Base-by-base conservation (phyloP, 1,139 yeast species). In the Eremothecium cymbalariae region DNA sequence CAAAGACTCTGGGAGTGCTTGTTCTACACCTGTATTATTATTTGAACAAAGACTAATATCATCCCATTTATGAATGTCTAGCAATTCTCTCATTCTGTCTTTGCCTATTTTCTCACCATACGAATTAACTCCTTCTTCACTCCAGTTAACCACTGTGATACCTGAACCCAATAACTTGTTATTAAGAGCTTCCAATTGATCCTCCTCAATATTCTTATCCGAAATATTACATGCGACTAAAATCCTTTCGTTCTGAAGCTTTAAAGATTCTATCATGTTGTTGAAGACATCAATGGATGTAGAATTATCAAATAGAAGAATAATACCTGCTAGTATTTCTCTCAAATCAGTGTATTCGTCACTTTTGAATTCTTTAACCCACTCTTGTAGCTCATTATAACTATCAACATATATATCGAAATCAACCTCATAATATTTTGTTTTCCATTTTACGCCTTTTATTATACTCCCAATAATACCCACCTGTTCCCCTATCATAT, bases 321-420 rank as follows among this genome's bases (percentile, higher is more conserved):
- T 46, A 2, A 57, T 34, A 1, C 61, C 61, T 8, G 55, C 54
- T 6, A 59, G 15, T 7, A 44, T 57, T 3, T 46, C 50, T 25
- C 59, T 38, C 18, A 54, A 44, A 12, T 48, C 57, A 3, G 40
- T 37, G 28, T 45, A 55, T 13, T 54, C 60, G 2, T 39, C 41
- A 6, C 37, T 23, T 2, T 15, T 11, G 28, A 56, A 45, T 11
- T 55, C 60, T 1, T 25, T 19, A 2, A 46, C 14, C 63, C 63
- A 60, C 8, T 38, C 39, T 1, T 37, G 34, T 13, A 57, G 26
- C 12, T 33, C 37, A 6, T 43, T 49, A 24, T 36, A 45, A 5
- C 43, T 47, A 35, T 58, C 63, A n/a, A 60, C 39, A 45, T 60
- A 60, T 2, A 57, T 37, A 27, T 58, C 62, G 15, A 46, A 43